A percentile compares a stretch with the other conserved stretches of the same genome.
phyloP scores from a whole-genome alignment of 495 filamentous ascomycete genomes.

The Aspergillus taichungensis region DNA sequence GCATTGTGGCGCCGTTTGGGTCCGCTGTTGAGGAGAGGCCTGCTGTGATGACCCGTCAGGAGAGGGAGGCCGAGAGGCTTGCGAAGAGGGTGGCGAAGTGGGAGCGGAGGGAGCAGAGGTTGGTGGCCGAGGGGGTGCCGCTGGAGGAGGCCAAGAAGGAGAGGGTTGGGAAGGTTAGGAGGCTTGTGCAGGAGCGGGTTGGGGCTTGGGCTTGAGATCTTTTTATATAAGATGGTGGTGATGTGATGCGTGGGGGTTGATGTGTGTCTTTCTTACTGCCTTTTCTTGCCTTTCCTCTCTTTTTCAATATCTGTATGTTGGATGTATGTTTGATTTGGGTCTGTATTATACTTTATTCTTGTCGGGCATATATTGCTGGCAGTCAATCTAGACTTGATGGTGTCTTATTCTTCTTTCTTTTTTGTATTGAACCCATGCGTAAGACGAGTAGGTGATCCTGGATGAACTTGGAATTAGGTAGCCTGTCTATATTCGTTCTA shows the following conservation, averaged over 20 bases:
- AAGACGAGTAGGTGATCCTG: too few species aligned
- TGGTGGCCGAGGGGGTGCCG: constrained; percentile 9
- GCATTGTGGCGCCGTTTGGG: constrained; percentile 68
- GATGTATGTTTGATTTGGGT: neutral
- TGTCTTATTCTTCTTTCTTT: too few species aligned
- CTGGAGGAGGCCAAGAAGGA: constrained; percentile 1
- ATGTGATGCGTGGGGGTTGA: neutral
- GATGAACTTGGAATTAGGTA: too few species aligned
- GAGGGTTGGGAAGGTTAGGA: constrained; percentile 8
- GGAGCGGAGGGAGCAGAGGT: constrained; percentile 32
- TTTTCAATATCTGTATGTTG: too few species aligned
- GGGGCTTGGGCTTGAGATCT: constrained; percentile 1
- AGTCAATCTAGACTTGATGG: too few species aligned
- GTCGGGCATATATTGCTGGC: too few species aligned
- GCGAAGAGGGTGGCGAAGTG: constrained; percentile 42
- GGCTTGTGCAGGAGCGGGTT: constrained; percentile 15
- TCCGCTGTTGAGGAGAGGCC: constrained; percentile 51
- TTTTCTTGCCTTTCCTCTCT: too few species aligned
- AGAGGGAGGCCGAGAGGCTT: constrained; percentile 44
- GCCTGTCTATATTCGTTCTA: too few species aligned
- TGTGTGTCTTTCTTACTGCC: neutral
- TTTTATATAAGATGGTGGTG: constrained; percentile 1
- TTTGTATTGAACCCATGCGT: too few species aligned
- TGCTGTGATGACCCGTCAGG: constrained; percentile 52
- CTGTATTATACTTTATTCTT: neutral